A percentile compares a stretch with the other conserved stretches of the same genome.
Conservation (phyloP, 2,329 filamentous ascomycete genomes). For the Colletotrichum caudatum region DNA sequence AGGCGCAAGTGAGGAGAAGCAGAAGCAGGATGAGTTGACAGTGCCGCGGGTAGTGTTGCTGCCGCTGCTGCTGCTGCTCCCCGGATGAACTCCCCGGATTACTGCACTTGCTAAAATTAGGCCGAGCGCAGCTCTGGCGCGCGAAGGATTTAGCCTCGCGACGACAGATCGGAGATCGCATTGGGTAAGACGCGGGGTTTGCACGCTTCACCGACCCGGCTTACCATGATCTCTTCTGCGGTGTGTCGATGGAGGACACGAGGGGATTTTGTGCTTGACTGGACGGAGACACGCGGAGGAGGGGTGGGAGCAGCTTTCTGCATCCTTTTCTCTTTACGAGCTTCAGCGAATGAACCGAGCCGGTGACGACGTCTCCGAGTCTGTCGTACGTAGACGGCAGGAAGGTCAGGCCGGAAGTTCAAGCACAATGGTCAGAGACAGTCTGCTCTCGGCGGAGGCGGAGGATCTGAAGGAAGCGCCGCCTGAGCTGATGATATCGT, state of each 20-base stretch:
- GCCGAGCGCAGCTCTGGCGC: neutral
- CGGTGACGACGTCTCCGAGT: neutral
- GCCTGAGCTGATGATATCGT: neutral
- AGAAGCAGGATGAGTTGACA: neutral
- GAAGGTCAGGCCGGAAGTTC: neutral
- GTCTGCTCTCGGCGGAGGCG: neutral
- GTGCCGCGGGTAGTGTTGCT: neutral
- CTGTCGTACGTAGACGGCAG: neutral
- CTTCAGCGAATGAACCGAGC: neutral
- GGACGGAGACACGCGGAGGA: neutral
- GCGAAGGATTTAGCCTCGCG: neutral
- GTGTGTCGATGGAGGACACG: too few relatives aligned
- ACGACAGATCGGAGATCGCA: neutral
- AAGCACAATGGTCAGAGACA: neutral
- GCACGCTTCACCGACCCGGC: neutral
- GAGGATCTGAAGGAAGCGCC: neutral
- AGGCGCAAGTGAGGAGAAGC: neutral
- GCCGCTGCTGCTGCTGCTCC: neutral
- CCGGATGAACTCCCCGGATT: constrained; percentile 29
- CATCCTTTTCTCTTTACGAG: neutral
- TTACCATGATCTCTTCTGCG: neutral
- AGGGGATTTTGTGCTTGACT: neutral
- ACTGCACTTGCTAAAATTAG: constrained; percentile 24
- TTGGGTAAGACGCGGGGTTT: neutral
- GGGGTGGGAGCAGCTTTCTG: neutral